phyloP scores from a whole-genome alignment of 1,284 basidiomycete species.

The Sanghuangporus baumii region DNA sequence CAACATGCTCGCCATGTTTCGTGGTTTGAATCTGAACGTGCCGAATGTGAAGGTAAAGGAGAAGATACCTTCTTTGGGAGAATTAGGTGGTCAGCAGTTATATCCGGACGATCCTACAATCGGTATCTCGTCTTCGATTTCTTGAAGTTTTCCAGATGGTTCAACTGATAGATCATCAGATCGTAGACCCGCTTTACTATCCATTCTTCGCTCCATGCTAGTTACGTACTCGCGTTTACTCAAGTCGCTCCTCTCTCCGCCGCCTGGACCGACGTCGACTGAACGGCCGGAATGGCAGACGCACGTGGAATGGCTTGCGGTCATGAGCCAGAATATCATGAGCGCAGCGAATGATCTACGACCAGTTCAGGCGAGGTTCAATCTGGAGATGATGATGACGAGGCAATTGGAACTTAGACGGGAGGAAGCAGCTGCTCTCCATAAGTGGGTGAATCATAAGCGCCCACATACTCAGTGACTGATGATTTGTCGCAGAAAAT shows the following conservation, averaged over 20 bases:
- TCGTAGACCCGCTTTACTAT: slow-evolving; percentile 61
- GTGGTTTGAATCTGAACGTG: background rate
- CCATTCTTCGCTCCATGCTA: slow-evolving; percentile 62
- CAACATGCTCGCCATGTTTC: background rate
- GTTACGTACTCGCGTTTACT: slow-evolving; percentile 66
- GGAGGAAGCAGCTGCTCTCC: slow-evolving; percentile 60
- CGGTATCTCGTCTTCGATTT: slow-evolving; percentile 35
- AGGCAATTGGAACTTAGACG: slow-evolving; percentile 62
- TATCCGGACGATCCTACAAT: slow-evolving; percentile 64
- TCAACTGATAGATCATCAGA: slow-evolving; percentile 35
- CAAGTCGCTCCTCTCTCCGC: slow-evolving; percentile 54
- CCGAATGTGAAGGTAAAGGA: slow-evolving; percentile 50
- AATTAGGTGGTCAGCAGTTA: slow-evolving; percentile 64
- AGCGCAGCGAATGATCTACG: slow-evolving; percentile 75
- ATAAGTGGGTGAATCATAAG: slow-evolving; percentile 58
- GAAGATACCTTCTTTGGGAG: slow-evolving; percentile 64
- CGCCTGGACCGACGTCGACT: slow-evolving; percentile 43
- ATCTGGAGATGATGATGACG: slow-evolving; percentile 71
- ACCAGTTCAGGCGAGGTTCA: slow-evolving; percentile 74
- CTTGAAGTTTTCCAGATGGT: slow-evolving; percentile 12
- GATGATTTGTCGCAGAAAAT: slow-evolving; percentile 45
- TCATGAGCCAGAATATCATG: slow-evolving; percentile 76
- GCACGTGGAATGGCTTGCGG: slow-evolving; percentile 68
- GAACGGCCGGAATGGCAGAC: slow-evolving; percentile 62
- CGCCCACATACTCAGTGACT: too few species aligned